Base-by-base conservation (phyloP, 768 basidiomycete genomes). In the Kwoniella botswanensis region DNA sequence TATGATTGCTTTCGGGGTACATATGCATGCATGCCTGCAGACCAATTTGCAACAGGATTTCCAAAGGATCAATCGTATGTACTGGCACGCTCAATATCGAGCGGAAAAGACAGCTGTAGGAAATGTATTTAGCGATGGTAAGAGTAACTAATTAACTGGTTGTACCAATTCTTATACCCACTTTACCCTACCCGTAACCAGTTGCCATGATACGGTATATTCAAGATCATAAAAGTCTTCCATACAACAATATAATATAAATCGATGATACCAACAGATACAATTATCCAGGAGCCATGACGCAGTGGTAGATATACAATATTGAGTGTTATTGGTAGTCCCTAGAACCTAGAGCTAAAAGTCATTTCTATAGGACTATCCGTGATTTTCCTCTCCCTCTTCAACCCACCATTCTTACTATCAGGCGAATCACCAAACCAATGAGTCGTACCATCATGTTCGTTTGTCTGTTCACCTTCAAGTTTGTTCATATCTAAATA, bases 351-450 rank as follows among this genome's bases (percentile, higher is more conserved):
- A 11, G 71, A 69, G 7, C 65, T 26, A 61, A 74, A 67, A 15
- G n/a, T 56, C 77, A 79, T 76, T 50, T 74, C 74, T 65, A 78
- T 46, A 7, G 77, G 74, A 62, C 71, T 73, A 26, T 69, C 55
- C 1, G 67, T 74, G 52, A 67, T 65, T 50, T 52, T 61, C 66
- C 62, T 58, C 29, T 63, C 68, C 46, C 24, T 60, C 67, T 35
- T 65, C 18, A 46, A 42, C 6, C 35, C 35, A 35, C 35, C 35
- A 9, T 35, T 63, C 67, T 59, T 35, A 26, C 46, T 52, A 29
- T 64, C 63, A 15, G 63, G 63, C 60, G 29, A 41, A 9, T 58
- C 15, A 21, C 53, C 67, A 22, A 63, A 68, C 67, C 67, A 68
- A 50, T 50, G 59, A 44, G 42, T 35, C 12, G 4, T 17, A 22